Conservation (phyloP, 495 filamentous ascomycete genomes). For the Evernia prunastri region DNA sequence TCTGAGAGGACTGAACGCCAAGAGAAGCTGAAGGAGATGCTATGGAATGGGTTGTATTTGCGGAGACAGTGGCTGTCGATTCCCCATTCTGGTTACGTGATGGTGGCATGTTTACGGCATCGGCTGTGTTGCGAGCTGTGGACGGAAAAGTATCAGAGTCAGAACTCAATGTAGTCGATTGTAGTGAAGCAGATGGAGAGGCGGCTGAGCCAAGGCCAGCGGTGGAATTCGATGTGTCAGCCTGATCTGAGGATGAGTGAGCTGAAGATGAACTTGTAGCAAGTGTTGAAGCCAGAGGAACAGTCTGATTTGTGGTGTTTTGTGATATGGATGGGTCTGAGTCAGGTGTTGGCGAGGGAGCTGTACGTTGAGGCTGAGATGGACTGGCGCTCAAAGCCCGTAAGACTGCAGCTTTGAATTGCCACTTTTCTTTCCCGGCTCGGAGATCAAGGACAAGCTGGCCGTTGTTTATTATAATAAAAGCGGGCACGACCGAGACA, state of each 20-base stretch:
- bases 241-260: not conserved
- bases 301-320: not conserved
- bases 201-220: not conserved
- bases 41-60: not conserved
- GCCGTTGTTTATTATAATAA: slow-evolving; percentile 60
- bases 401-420: slow-evolving; percentile 25
- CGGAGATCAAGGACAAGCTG: slow-evolving; percentile 27
- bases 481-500: slow-evolving; percentile 60
- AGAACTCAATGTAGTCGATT: not conserved
- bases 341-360: not conserved
- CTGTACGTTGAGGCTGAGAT: slow-evolving; percentile 5
- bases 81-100: not conserved
- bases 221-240: not conserved
- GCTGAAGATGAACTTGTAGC: slow-evolving; percentile 6
- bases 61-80: not conserved
- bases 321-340: not conserved
- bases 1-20: slow-evolving; percentile 6
- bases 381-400: slow-evolving; percentile 15
- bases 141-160: not conserved
- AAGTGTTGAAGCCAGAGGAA: not conserved
- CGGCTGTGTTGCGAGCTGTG: not conserved
- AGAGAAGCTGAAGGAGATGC: not conserved
- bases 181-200: not conserved
- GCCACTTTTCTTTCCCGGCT: slow-evolving; percentile 25
- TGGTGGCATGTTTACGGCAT: not conserved